phyloP scores from a whole-genome alignment of 2,329 filamentous ascomycete species.

The Periconia sp. region DNA sequence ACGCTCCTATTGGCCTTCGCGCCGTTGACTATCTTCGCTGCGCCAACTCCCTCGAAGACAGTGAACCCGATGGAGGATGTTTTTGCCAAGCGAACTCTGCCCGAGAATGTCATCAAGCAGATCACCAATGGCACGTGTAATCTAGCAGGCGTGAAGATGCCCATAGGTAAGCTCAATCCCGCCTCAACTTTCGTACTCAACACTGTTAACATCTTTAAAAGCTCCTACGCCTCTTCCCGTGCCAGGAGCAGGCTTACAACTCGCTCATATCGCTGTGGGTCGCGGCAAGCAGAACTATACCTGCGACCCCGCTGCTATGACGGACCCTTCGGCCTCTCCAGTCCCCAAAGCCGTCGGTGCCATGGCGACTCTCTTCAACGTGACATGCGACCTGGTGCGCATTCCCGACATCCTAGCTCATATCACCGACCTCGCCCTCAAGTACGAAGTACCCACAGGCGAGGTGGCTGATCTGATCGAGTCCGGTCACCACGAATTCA shows the following conservation, averaged over 20 bases:
- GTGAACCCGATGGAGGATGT: no score
- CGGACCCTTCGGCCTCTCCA: slow-evolving; percentile 60
- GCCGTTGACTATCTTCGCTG: slow-evolving; percentile 39
- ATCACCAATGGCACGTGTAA: slow-evolving; percentile 34
- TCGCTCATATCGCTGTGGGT: slow-evolving; percentile 83
- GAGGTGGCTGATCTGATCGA: slow-evolving; percentile 64
- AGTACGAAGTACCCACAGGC: slow-evolving; percentile 16
- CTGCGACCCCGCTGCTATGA: slow-evolving; percentile 65
- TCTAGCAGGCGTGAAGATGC: slow-evolving; percentile 35
- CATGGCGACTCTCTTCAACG: slow-evolving; percentile 85
- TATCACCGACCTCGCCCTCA: slow-evolving; percentile 71
- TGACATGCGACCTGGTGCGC: slow-evolving; percentile 75
- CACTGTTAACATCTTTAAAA: slow-evolving; percentile 35
- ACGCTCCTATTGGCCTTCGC: slow-evolving; percentile 38
- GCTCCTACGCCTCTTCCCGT: slow-evolving; percentile 66
- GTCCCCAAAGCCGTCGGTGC: slow-evolving; percentile 73
- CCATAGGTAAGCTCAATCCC: slow-evolving; percentile 32
- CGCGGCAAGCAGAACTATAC: slow-evolving; percentile 95
- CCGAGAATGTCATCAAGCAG: slow-evolving; percentile 17
- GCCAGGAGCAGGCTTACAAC: slow-evolving; percentile 64
- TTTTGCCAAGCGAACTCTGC: slow-evolving; percentile 2
- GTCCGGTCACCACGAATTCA: slow-evolving; percentile 84
- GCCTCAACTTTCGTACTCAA: neutral
- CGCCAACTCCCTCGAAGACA: slow-evolving; percentile 26
- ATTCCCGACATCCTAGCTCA: slow-evolving; percentile 70